phyloP scores from a whole-genome alignment of 2,329 filamentous ascomycete species.

The Talaromyces sp. region DNA sequence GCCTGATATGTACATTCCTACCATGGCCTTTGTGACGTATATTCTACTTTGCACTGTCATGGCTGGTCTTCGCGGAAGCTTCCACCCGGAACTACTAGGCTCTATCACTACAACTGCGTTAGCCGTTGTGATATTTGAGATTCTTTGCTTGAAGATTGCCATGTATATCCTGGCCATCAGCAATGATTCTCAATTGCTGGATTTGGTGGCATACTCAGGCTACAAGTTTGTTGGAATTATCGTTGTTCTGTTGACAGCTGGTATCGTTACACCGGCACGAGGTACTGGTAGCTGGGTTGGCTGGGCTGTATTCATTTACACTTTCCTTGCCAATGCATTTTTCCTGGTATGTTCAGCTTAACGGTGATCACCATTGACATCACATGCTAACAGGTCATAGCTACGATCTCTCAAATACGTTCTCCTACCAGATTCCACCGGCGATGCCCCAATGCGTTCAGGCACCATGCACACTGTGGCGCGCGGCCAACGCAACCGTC shows the following conservation, averaged over 20 bases:
- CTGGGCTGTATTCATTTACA: conserved; percentile 86
- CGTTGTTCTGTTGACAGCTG: conserved; percentile 73
- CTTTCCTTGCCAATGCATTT: conserved; percentile 88
- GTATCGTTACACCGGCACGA: conserved; percentile 71
- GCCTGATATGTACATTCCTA: conserved; percentile 98
- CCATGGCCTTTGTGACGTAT: conserved; percentile 97
- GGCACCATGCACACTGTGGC: conserved; percentile 67
- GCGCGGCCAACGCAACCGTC: conserved; percentile 76
- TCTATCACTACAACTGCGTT: conserved; percentile 82
- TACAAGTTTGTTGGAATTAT: conserved; percentile 99
- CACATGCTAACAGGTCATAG: conserved; percentile 44
- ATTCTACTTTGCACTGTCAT: conserved; percentile 89
- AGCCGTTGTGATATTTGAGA: conserved; percentile 79
- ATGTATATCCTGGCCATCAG: conserved; percentile 92
- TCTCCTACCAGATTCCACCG: conserved; percentile 76
- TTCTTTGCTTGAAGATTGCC: conserved; percentile 83
- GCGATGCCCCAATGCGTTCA: conserved; percentile 58
- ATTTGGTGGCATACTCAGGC: conserved; percentile 91
- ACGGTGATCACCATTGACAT: neutral
- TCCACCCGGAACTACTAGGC: conserved; percentile 89
- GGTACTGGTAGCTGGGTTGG: conserved; percentile 84
- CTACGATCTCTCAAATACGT: conserved; percentile 95
- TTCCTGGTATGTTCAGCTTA: conserved; percentile 68
- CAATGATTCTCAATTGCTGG: conserved; percentile 87
- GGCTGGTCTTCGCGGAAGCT: conserved; percentile 82